Evolutionary conservation across 768 basidiomycete species (phyloP), one percentile per base, ranked within the genome.

Genomic region (Lenzites betulinus): DNA sequence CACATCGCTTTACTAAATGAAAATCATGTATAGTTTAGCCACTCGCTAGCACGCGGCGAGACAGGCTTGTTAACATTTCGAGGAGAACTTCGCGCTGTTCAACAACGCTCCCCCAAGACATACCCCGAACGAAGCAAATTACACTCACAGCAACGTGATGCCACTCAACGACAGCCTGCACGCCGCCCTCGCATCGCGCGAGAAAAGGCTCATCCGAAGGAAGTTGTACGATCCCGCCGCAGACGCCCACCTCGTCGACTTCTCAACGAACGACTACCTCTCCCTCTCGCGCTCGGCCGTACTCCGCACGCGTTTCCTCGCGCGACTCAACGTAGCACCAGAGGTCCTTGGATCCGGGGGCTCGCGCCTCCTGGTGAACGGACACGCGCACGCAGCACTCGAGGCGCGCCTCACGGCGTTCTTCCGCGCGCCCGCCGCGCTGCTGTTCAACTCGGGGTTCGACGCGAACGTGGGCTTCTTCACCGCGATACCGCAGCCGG

Each of bases 211-310:
- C 61, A 90, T 92, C 69, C 80, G 86, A n/a, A 83, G 91, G 41
- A 77, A 81, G 23, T 83, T 94, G 1, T 89, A 90, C 5, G 77
- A 84, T 58, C 81, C 81, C 0, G 71, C 73, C 43, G 73, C 80
- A 20, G 71, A 81, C 35, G 72, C 76, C 7, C 72, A 76, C 6
- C 66, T 73, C 23, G 75, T 81, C 54, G 91, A 94, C 69, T 93
- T 93, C 72, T 89, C 82, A n/a, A 90, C 93, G 2, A 97, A 96
- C 73, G 93, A 97, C 74, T 97, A 95, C 74, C 88, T 97, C 54
- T 93, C 93, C 0, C 80, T 97, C 25, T 78, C 93, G 1, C 72
- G 77, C 20, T 91, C 87, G 2, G 66, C 79, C 1, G 62, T 65
- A 20, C 79, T 95, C 13, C 87, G 88, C 28, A 54, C 71, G 0